phyloP scores from a whole-genome alignment of 2,329 filamentous ascomycete genomes.

The Aschersonia sp. region DNA sequence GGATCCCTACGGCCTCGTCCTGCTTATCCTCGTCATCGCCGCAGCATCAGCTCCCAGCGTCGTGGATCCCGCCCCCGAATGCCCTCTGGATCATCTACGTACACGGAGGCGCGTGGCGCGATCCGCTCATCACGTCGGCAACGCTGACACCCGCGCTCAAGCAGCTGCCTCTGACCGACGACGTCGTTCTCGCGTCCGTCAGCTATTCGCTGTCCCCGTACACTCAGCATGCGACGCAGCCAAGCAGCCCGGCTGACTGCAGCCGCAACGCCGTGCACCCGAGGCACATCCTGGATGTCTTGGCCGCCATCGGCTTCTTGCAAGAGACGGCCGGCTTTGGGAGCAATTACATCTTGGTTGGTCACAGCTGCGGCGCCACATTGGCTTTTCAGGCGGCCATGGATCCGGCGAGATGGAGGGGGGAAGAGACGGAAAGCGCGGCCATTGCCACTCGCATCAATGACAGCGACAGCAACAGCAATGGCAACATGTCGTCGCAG shows the following conservation, averaged over 20 bases:
- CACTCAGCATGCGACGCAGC: constrained; percentile 3
- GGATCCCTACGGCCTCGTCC: constrained; percentile 1
- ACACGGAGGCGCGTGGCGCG: constrained; percentile 14
- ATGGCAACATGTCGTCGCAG: too few relatives aligned
- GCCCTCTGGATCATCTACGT: constrained; percentile 9
- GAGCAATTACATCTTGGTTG: constrained; percentile 32
- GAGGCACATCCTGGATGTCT: constrained; percentile 37
- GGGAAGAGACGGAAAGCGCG: background rate
- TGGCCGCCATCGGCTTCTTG: constrained; percentile 28
- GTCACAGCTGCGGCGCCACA: constrained; percentile 43
- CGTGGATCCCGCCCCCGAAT: constrained; percentile 2
- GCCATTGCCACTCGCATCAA: too few relatives aligned
- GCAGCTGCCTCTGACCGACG: constrained; percentile 1
- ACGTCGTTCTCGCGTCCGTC: constrained; percentile 4
- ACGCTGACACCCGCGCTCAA: constrained; percentile 3
- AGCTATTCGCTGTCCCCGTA: constrained; percentile 4
- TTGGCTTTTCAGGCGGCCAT: constrained; percentile 30
- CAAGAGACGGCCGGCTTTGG: constrained; percentile 25
- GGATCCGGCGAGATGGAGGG: constrained; percentile 6
- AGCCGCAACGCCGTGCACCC: constrained; percentile 33
- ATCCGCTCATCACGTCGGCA: constrained; percentile 9
- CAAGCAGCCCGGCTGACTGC: constrained; percentile 1
- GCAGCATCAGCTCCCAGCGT: background rate
- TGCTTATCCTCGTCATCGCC: background rate
- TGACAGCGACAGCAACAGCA: too few relatives aligned